Percentiles rank a stretch among this genome's conserved stretches.
These are phyloP conservation scores for Cystobasidiaceae sp. DNA, from an alignment of 1,284 basidiomycete genomes.

Conservation along the genomic window DNA sequence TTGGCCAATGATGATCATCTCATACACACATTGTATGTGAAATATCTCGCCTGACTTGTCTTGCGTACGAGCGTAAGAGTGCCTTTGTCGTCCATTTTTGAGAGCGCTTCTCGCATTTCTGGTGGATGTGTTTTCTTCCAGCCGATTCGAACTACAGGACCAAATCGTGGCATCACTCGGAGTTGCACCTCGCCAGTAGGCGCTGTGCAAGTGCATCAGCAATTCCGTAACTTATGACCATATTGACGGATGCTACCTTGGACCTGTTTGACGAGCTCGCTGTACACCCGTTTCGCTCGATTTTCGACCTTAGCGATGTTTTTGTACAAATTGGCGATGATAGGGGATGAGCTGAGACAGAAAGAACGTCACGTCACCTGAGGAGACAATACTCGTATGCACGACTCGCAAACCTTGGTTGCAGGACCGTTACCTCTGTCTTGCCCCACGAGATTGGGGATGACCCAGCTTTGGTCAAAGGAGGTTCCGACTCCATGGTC, in stretches of 20 bases:
- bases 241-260: too few species aligned
- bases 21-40: conserved; percentile 7
- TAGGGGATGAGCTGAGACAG: conserved; percentile 1
- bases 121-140: conserved; percentile 14
- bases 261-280: conserved; percentile 16
- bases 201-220: too few species aligned
- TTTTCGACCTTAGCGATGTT: conserved; percentile 14
- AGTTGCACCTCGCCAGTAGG: conserved; percentile 6
- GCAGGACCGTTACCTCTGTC: neutral
- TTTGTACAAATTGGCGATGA: conserved; percentile 14
- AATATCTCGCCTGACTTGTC: conserved; percentile 1
- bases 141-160: conserved; percentile 10
- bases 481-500: conserved; percentile 39
- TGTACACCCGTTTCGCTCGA: conserved; percentile 6
- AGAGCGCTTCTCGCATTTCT: conserved; percentile 8
- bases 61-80: conserved; percentile 10
- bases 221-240: too few species aligned
- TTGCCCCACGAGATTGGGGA: conserved; percentile 14
- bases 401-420: conserved; percentile 3
- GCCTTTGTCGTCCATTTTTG: conserved; percentile 12
- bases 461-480: neutral
- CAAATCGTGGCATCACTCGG: conserved; percentile 23
- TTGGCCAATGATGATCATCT: too few species aligned
- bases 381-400: neutral
- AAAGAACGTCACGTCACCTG: neutral